Evolutionary conservation across 2,329 filamentous ascomycete genomes (phyloP), one percentile per base, ranked within the genome.

Genomic region (Calonectria hawksworthii): DNA sequence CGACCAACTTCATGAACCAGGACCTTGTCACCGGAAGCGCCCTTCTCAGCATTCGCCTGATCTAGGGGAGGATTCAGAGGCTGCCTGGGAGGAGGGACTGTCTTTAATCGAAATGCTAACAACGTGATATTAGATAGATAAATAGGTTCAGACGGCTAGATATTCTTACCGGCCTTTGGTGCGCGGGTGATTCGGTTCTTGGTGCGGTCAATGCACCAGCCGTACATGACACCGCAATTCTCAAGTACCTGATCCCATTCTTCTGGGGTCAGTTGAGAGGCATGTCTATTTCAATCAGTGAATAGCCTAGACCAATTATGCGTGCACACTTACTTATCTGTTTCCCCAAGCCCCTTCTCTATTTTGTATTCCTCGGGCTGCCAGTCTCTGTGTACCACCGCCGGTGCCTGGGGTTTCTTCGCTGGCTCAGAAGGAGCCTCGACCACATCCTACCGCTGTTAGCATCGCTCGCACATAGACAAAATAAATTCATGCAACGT

Each of bases 171-270:
- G 16, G 54, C n/a, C 28, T 61, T 61, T 61, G 54, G 54, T 26
- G 54, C 54, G 0, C 54, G 54, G 28, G 36, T 38, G 18, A 61
- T 61, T 38, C 54, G n/a, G 4, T 61, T 61, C n/a, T 61, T 61
- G 54, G n/a, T 61, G 8, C 54, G 54, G 13, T 61, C 54, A 23
- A 61, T 61, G 32, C 54, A 61, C 54, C 54, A 61, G 13, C 54
- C 54, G 28, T 61, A 61, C 54, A 61, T 61, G 21, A 61, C 54
- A 14, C 54, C 54, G 54, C 54, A 61, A 21, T 61, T 61, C 34
- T 38, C 54, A 4, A 61, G 34, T 7, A 61, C n/a, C 34, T 38
- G 30, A 4, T 61, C 54, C 54, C 54, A 61, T 23, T 61, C 54
- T 23, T 61, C 54, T 7, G 54, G 10, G 3, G 54, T 38, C 11